Conservation (phyloP, 768 basidiomycete genomes). For the Lactarius indigo region DNA sequence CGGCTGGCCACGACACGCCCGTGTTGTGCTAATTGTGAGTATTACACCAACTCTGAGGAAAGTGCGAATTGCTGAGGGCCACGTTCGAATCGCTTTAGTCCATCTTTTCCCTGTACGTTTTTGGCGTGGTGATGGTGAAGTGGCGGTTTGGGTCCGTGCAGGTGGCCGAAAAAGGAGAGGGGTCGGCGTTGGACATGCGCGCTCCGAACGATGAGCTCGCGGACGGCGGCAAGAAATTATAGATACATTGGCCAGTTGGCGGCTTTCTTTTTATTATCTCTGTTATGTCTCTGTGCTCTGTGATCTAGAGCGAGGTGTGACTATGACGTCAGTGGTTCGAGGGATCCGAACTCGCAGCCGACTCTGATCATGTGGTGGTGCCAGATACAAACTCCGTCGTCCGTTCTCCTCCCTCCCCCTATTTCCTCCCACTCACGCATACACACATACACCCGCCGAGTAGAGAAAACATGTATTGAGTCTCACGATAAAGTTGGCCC, state of each 20-base stretch:
- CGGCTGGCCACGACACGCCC: not conserved
- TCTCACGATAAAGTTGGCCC: conserved; percentile 52
- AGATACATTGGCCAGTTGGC: too few species aligned
- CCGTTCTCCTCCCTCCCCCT: conserved; percentile 22
- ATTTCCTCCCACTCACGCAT: not conserved
- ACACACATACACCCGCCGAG: not conserved
- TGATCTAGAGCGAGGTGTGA: not conserved
- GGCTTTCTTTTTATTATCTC: too few species aligned
- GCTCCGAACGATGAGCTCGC: not conserved
- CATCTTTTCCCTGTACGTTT: not conserved
- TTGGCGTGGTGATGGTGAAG: conserved; percentile 10
- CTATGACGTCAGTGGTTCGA: conserved; percentile 1
- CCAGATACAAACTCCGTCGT: conserved; percentile 41
- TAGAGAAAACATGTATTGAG: conserved; percentile 53
- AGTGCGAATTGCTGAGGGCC: not conserved
- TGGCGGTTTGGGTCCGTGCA: not conserved
- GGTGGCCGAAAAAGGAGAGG: conserved; percentile 2
- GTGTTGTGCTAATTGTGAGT: conserved; percentile 13
- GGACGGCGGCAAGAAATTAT: too few species aligned
- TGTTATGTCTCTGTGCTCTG: not conserved
- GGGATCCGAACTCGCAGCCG: too few species aligned
- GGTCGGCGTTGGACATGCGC: conserved; percentile 1
- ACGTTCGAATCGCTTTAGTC: not conserved
- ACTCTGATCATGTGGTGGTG: conserved; percentile 30
- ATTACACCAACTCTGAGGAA: too few species aligned